phyloP scores from a whole-genome alignment of 1,284 basidiomycete species.

The Afroboletus lepidellus region DNA sequence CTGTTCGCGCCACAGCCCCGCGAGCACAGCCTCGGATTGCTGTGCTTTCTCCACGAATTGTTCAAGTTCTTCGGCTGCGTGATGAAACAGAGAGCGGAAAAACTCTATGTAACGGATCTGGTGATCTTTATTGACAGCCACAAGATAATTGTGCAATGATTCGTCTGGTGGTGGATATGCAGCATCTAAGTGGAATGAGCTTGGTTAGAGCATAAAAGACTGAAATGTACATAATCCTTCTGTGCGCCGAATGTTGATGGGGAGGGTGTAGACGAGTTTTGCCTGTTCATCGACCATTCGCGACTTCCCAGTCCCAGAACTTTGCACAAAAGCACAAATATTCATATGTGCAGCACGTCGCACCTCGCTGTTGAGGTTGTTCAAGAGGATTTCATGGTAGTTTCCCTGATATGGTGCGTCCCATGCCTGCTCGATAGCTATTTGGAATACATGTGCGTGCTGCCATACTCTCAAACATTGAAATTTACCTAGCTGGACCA shows the following conservation, averaged over 20 bases:
- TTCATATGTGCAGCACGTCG: not conserved
- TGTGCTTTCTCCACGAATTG: not conserved
- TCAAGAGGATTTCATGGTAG: no score
- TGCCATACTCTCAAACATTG: no score
- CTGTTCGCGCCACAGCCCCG: not conserved
- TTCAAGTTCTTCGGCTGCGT: not conserved
- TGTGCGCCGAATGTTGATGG: not conserved
- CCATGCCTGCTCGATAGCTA: not conserved
- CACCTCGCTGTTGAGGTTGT: not conserved
- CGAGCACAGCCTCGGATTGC: not conserved
- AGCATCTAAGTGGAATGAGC: not conserved
- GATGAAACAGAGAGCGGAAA: not conserved
- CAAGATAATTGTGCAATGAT: not conserved
- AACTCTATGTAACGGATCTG: not conserved
- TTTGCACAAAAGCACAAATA: no score
- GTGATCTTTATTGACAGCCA: not conserved
- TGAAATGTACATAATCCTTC: not conserved
- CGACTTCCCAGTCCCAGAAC: no score
- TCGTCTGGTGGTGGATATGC: not conserved
- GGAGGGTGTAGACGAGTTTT: not conserved
- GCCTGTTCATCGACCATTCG: not conserved
- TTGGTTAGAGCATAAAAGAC: not conserved
- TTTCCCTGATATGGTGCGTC: not conserved
- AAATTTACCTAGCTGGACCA: no score
- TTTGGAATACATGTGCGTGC: not conserved